Evolutionary conservation across 441 rosid species (phyloP), one percentile per base, ranked within the genome.

Genomic region (Gossypium aridum): DNA sequence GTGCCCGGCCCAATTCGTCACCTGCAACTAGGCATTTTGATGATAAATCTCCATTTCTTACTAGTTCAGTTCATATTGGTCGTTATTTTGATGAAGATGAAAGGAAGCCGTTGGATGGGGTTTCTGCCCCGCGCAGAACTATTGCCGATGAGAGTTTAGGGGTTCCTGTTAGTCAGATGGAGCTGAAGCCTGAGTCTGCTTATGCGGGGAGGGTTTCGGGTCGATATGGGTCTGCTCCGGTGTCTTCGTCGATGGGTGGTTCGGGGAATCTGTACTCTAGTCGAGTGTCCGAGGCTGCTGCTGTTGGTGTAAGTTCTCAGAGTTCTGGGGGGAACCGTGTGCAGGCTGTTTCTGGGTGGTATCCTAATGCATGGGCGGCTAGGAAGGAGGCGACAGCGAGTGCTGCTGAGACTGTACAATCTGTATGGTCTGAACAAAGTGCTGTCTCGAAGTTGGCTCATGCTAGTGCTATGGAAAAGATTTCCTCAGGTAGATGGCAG

Each of bases 81-180:
- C 87, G 92, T 17, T 85, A 91, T 78, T 93, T 93, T 49, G 95
- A 80, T 37, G 98, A 93, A 82, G 98, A 93, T 62, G 98, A 93
- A 76, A 82, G 97, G 47, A 93, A 87, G 82, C 97, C 95, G 2
- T 83, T 91, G 23, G 95, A 93, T 79, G 91, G 95, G 71, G 79
- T 81, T 70, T 87, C 89, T 0, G 86, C 75, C 6, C 87, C 93
- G 0, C 92, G 97, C n/a, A 81, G 89, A 65, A 85, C 80, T 10
- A 78, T 91, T 34, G 79, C 85, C 57, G 96, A 92, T 82, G 94
- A 91, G 64, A 83, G 88, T 73, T 82, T 87, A 70, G 55, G 78
- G n/a, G 80, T 71, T 28, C 74, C 82, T 0, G 47, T 80, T 31
- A 78, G 74, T 70, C 82, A 78, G 47, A 13, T 82, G 64, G 94